Base-by-base conservation (phyloP, 768 basidiomycete species). In the Scleroderma citrinum region DNA sequence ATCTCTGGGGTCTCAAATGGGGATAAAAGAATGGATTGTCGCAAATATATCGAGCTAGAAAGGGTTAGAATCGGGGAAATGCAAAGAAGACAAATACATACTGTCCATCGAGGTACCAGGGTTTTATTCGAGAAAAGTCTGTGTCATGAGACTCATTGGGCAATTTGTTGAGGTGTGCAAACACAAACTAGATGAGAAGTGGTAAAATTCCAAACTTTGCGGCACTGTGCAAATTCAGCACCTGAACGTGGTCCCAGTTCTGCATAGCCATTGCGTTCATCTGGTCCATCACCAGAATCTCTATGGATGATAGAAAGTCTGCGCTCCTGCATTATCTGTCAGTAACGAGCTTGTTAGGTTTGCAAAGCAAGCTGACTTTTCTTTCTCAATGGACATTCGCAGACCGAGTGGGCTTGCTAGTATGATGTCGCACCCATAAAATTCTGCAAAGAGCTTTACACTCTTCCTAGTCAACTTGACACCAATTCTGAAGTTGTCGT, bases 181-280 rank as follows among this genome's bases (percentile, higher is more conserved):
- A 76, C 44, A 96, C 80, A 62, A 88, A 92, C 93, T 96, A 47
- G 30, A 23, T 30, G 20, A 30, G 24, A 51, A 5, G 4, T 19
- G 32, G 2, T 13, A n/a, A 34, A 24, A 14, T 8, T 7, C 11
- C 21, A 42, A 41, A 16, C 29, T 12, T 24, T 35, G 1, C 14
- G 6, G 20, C 32, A 44, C n/a, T 14, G 21, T 50, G 7, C 47
- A 44, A 45, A 24, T 7, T 3, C 4, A 31, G n/a, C 21, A 91
- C 94, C 76, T 96, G 90, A 17, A 94, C 77, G 60, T 98, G 96
- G 34, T 97, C 93, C 96, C 96, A 99, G 59, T 99, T 99, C 70
- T 98, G 96, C 96, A 98, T 98, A 3, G 81, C 78, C 58, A 98
- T 77, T 3, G 86, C 86, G 65, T 98, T 92, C 73, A 91, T 74